These are phyloP conservation scores for Chytriomyces sp. DNA, from an alignment of 192 early-diverging fungal species.

Conservation along the genomic window DNA sequence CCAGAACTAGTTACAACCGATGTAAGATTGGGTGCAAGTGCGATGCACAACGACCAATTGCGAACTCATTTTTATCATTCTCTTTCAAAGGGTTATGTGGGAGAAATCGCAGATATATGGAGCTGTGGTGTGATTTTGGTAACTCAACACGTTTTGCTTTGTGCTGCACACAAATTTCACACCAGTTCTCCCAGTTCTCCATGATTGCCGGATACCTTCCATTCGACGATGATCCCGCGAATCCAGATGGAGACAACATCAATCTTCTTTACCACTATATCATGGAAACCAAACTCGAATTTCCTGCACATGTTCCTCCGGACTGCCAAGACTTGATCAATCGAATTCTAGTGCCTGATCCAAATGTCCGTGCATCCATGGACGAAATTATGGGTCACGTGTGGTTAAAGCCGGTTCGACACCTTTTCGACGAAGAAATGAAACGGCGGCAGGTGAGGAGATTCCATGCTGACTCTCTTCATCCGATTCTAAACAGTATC, in stretches of 20 bases:
- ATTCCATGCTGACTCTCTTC: background rate
- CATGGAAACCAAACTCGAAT: constrained; percentile 60
- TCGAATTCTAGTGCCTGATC: constrained; percentile 61
- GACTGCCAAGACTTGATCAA: constrained; percentile 50
- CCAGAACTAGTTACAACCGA: constrained; percentile 97
- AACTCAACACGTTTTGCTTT: background rate
- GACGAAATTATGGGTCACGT: constrained; percentile 54
- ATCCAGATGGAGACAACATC: constrained; percentile 64
- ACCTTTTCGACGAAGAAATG: constrained; percentile 41
- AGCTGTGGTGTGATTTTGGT: constrained; percentile 95
- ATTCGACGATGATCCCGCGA: constrained; percentile 65
- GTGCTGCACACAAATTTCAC: too few relatives aligned
- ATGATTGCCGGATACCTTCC: constrained; percentile 70
- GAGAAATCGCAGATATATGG: constrained; percentile 97
- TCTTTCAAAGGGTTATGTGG: constrained; percentile 79
- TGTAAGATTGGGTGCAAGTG: constrained; percentile 38
- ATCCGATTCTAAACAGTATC: background rate
- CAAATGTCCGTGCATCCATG: constrained; percentile 54
- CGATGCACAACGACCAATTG: background rate
- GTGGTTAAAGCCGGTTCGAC: constrained; percentile 42
- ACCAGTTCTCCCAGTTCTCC: constrained; percentile 43
- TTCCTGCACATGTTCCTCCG: constrained; percentile 54
- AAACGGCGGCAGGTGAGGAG: constrained; percentile 6
- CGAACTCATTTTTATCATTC: background rate
- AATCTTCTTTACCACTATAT: constrained; percentile 69